These are phyloP conservation scores for Hypoxylon fragiforme DNA, from an alignment of 495 filamentous ascomycete species.

Conservation along the genomic window DNA sequence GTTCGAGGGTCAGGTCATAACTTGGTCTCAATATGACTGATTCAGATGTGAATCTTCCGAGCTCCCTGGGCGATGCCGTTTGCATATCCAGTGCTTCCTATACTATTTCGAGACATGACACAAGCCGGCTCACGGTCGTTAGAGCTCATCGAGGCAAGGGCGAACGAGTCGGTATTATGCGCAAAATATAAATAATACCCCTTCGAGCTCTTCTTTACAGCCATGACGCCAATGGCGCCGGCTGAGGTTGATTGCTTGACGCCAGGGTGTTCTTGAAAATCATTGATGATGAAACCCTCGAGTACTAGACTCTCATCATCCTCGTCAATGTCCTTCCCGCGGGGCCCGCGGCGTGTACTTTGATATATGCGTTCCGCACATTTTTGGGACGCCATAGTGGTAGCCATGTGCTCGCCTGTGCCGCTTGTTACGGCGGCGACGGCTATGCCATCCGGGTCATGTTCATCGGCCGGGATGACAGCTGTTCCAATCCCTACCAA, in stretches of 20 bases:
- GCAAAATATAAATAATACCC: constrained; percentile 82
- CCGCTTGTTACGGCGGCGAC: constrained; percentile 86
- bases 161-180: constrained; percentile 93
- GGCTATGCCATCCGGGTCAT: constrained; percentile 57
- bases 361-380: constrained; percentile 79
- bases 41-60: constrained; percentile 48
- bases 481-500: constrained; percentile 88
- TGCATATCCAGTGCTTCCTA: constrained; percentile 39
- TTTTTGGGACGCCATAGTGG: constrained; percentile 77
- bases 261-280: constrained; percentile 84
- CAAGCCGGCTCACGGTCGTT: constrained; percentile 69
- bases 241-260: constrained; percentile 69
- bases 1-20: not conserved
- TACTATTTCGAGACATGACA: constrained; percentile 76
- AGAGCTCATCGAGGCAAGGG: constrained; percentile 82
- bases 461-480: constrained; percentile 70
- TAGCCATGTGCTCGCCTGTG: constrained; percentile 96
- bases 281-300: constrained; percentile 67
- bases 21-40: not conserved
- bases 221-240: constrained; percentile 81
- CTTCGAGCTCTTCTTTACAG: constrained; percentile 72
- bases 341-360: constrained; percentile 57
- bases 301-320: constrained; percentile 74
- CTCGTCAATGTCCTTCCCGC: constrained; percentile 61
- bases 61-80: constrained; percentile 50